Conservation (phyloP, 75 land plant species). For the Pinus albicaulis region DNA sequence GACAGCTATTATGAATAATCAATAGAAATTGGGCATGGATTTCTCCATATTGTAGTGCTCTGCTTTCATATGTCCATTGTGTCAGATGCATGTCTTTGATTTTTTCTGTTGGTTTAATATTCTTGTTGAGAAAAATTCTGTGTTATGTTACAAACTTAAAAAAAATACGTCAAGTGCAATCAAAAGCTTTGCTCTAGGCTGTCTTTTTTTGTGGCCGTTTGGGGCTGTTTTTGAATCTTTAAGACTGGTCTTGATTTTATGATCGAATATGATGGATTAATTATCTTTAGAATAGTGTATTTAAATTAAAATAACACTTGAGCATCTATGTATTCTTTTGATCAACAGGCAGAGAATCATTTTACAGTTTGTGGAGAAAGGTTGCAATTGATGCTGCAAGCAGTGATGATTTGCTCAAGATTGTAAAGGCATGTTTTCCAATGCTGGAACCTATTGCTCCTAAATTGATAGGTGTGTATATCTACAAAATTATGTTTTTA, state of each 20-base stretch:
- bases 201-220: too few relatives aligned
- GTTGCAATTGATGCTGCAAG: conserved; percentile 58
- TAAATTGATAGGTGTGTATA: conserved; percentile 59
- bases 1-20: neutral
- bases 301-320: neutral
- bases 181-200: too few relatives aligned
- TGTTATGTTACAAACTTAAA: too few relatives aligned
- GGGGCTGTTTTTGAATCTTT: too few relatives aligned
- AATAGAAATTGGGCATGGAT: neutral
- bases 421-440: conserved; percentile 67
- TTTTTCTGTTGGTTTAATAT: too few relatives aligned
- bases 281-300: neutral
- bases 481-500: neutral
- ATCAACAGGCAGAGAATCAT: conserved; percentile 32
- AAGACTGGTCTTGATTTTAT: too few relatives aligned
- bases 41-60: neutral
- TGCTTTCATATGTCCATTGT: neutral
- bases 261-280: neutral
- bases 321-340: neutral
- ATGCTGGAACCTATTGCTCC: conserved; percentile 37
- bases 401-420: conserved; percentile 56
- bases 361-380: conserved; percentile 77
- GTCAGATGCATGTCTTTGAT: neutral
- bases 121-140: too few relatives aligned
- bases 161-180: too few relatives aligned